Evolutionary conservation across 176 grass and related monocot genomes (phyloP).

Genomic region (Bolboschoenus planiculmis): DNA sequence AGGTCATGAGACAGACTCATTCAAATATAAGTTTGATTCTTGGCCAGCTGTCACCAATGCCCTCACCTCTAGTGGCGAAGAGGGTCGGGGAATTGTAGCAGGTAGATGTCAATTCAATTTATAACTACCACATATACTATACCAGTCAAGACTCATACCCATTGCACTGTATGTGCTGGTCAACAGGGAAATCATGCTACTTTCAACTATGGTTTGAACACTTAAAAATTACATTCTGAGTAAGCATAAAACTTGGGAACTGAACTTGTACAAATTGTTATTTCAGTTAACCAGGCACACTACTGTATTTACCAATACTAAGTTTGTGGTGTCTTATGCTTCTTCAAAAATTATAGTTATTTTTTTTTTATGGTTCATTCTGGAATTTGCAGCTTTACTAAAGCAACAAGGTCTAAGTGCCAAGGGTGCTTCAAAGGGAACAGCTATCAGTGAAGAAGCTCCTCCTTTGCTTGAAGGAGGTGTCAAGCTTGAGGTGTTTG

Average conservation of each 20-base stretch:
- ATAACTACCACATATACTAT: background rate
- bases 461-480: constrained; percentile 86
- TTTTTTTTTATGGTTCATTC: constrained; percentile 17
- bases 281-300: constrained; percentile 33
- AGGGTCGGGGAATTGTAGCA: constrained; percentile 89
- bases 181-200: background rate
- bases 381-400: constrained; percentile 58
- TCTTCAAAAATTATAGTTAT: constrained; percentile 32
- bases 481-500: constrained; percentile 85
- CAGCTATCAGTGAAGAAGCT: constrained; percentile 65
- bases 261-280: constrained; percentile 25
- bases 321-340: background rate
- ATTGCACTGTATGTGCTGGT: background rate
- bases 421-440: constrained; percentile 61
- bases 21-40: constrained; percentile 89
- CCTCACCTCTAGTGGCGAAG: constrained; percentile 46
- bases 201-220: background rate
- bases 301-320: background rate
- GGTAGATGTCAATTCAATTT: constrained; percentile 37
- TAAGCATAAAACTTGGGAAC: constrained; percentile 17
- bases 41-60: constrained; percentile 50
- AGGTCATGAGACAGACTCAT: constrained; percentile 81
- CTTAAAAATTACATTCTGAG: background rate
- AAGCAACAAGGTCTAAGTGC: constrained; percentile 90
- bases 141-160: background rate